Evolutionary conservation across 2,329 filamentous ascomycete genomes (phyloP).

Genomic region (Chaetothyriales sp.): DNA sequence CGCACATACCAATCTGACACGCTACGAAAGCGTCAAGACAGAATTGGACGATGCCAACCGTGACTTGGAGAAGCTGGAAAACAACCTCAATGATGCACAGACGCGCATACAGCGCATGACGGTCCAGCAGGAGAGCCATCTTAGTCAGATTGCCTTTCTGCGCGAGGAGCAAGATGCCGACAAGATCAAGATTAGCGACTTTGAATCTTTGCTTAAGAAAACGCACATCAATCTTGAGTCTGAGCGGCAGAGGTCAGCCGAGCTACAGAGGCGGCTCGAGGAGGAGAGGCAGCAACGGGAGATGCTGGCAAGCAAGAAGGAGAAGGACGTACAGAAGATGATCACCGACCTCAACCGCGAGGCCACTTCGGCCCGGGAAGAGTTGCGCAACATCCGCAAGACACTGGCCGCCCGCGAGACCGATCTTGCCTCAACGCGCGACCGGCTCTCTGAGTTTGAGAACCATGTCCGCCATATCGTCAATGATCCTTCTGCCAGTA

Average conservation of each 20-base stretch:
- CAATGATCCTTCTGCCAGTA: constrained; percentile 73
- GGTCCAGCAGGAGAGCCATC: constrained; percentile 82
- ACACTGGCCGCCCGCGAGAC: constrained; percentile 69
- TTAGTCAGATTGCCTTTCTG: constrained; percentile 85
- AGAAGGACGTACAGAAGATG: constrained; percentile 86
- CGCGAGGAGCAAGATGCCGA: constrained; percentile 93
- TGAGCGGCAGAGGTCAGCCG: constrained; percentile 60
- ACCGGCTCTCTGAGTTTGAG: constrained; percentile 77
- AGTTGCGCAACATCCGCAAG: constrained; percentile 67
- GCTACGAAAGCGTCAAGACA: constrained; percentile 67
- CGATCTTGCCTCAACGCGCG: constrained; percentile 81
- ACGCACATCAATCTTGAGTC: constrained; percentile 68
- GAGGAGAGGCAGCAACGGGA: constrained; percentile 77
- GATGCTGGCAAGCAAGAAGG: constrained; percentile 71
- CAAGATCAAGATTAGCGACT: constrained; percentile 92
- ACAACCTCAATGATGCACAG: constrained; percentile 68
- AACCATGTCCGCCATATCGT: constrained; percentile 73
- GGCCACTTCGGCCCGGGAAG: constrained; percentile 66
- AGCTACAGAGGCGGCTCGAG: constrained; percentile 58
- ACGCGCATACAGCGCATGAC: constrained; percentile 75
- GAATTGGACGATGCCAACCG: constrained; percentile 71
- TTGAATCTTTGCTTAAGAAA: constrained; percentile 68
- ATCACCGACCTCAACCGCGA: constrained; percentile 87
- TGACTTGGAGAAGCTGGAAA: constrained; percentile 74
- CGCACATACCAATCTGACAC: constrained; percentile 59